phyloP scores from a whole-genome alignment of 805 yeast genomes.

The Candida rishiriensis region DNA sequence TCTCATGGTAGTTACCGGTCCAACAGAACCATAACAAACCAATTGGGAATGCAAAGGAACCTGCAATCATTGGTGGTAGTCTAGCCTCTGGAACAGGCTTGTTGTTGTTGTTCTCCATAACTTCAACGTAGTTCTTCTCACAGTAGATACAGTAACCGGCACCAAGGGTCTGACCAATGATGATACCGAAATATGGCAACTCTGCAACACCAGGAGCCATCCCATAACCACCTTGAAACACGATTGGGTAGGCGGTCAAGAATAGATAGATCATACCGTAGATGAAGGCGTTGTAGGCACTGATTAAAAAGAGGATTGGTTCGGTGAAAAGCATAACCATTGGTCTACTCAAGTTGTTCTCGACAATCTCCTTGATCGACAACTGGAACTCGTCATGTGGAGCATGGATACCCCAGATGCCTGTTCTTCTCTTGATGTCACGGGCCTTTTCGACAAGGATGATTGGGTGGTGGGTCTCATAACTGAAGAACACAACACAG shows the following conservation, averaged over 20 bases:
- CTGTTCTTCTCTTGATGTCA: slow-evolving; percentile 58
- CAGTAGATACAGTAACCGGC: slow-evolving; percentile 46
- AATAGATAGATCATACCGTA: slow-evolving; percentile 75
- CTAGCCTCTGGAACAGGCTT: slow-evolving; percentile 75
- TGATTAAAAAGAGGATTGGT: slow-evolving; percentile 65
- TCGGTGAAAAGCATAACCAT: slow-evolving; percentile 60
- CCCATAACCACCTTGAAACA: slow-evolving; percentile 58
- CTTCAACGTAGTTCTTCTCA: slow-evolving; percentile 50
- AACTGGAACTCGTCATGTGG: slow-evolving; percentile 64
- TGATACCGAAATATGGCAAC: slow-evolving; percentile 75
- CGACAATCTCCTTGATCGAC: slow-evolving; percentile 52
- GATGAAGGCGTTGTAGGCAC: slow-evolving; percentile 71
- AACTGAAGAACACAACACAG: slow-evolving; percentile 39
- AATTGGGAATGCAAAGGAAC: slow-evolving; percentile 65
- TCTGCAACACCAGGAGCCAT: slow-evolving; percentile 62
- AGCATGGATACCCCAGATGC: slow-evolving; percentile 80
- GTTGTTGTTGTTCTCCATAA: slow-evolving; percentile 49
- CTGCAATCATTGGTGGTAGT: slow-evolving; percentile 69
- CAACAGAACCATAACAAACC: slow-evolving; percentile 87
- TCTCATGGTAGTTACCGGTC: slow-evolving; percentile 72
- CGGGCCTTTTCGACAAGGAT: slow-evolving; percentile 61
- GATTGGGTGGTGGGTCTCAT: slow-evolving; percentile 72
- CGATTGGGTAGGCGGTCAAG: slow-evolving; percentile 71
- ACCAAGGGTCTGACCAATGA: slow-evolving; percentile 64
- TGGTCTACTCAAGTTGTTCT: slow-evolving; percentile 66